phyloP scores from a whole-genome alignment of 202 grass and related monocot species.

The Zizania palustris region DNA sequence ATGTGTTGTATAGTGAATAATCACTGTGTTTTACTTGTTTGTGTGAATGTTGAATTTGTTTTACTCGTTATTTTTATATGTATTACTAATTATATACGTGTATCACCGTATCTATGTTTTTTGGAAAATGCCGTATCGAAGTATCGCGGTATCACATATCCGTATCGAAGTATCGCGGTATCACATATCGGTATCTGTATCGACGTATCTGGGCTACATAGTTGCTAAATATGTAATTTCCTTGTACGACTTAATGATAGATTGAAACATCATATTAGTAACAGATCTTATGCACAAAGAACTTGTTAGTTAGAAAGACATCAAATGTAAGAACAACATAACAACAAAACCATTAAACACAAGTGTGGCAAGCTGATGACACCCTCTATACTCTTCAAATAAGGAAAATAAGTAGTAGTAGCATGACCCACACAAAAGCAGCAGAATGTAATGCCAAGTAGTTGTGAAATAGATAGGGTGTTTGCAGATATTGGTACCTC shows the following conservation, averaged over 20 bases:
- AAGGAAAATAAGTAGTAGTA: slow-evolving; percentile 25
- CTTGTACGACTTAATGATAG: slow-evolving; percentile 7
- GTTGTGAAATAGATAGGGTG: slow-evolving; percentile 21
- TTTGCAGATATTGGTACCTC: slow-evolving; percentile 57
- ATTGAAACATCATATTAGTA: slow-evolving; percentile 7
- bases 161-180: too few relatives aligned
- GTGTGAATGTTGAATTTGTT: too few relatives aligned
- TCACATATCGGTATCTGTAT: too few relatives aligned
- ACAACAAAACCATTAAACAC: neutral
- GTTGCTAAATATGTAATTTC: neutral
- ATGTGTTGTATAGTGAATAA: too few relatives aligned
- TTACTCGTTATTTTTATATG: too few relatives aligned
- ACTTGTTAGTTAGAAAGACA: neutral
- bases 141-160: too few relatives aligned
- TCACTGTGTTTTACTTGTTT: too few relatives aligned
- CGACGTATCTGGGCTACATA: too few relatives aligned
- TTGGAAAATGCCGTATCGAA: too few relatives aligned
- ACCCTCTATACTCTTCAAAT: neutral
- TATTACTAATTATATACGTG: too few relatives aligned
- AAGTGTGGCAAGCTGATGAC: slow-evolving; percentile 15
- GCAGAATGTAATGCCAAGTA: slow-evolving; percentile 14
- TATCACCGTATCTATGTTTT: too few relatives aligned
- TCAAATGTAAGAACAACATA: neutral
- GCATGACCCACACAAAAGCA: slow-evolving; percentile 25
- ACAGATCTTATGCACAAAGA: neutral